These are phyloP conservation scores for Hygrophila difformis DNA, from an alignment of 257 asterid species.

Conservation along the genomic window DNA sequence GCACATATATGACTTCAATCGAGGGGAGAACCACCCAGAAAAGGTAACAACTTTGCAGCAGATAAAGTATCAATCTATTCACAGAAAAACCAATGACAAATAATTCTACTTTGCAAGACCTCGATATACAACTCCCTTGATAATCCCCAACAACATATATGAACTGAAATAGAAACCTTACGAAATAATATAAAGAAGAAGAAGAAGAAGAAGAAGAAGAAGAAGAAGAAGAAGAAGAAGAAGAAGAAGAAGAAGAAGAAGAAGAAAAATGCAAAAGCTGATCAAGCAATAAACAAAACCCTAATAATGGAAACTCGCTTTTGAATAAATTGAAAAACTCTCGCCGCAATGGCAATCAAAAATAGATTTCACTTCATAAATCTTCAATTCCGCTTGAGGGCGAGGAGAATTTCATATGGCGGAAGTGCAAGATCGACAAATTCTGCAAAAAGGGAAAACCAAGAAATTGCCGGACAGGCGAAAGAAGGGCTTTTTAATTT, in stretches of 20 bases:
- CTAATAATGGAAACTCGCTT: conserved; percentile 23
- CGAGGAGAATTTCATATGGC: conserved; percentile 4
- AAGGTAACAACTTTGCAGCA: conserved; percentile 9
- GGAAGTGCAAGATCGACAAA: conserved; percentile 25
- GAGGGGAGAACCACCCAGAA: conserved; percentile 10
- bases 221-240: no score
- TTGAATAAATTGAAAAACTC: conserved; percentile 10
- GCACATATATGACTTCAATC: conserved; percentile 5
- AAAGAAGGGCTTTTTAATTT: conserved; percentile 1
- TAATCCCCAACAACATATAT: conserved; percentile 4
- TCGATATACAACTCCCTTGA: background rate
- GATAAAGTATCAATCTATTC: conserved; percentile 1
- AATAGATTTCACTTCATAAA: conserved; percentile 12
- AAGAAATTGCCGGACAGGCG: conserved; percentile 1
- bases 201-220: no score
- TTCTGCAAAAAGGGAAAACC: background rate
- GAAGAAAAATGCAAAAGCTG: conserved; percentile 12
- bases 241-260: no score
- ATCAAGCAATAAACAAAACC: conserved; percentile 42
- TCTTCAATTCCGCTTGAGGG: conserved; percentile 9
- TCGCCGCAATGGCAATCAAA: conserved; percentile 34
- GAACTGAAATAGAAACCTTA: conserved; percentile 7
- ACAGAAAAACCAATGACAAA: conserved; percentile 4
- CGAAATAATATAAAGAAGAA: background rate
- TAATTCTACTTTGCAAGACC: conserved; percentile 15